phyloP scores from a whole-genome alignment of 305 asterid genomes.

The Euphrasia arctica region DNA sequence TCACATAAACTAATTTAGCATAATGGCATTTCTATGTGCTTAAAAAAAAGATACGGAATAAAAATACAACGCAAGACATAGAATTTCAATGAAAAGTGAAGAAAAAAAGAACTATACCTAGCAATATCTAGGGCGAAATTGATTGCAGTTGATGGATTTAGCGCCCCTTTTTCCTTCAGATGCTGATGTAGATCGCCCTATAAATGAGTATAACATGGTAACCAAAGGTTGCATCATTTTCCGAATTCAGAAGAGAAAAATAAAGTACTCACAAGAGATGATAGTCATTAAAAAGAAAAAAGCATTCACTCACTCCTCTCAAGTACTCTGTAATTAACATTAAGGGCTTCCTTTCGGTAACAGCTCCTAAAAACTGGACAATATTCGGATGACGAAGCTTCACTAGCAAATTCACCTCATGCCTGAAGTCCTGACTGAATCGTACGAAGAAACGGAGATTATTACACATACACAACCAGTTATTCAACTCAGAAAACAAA shows the following conservation, averaged over 20 bases:
- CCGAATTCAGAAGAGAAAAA: constrained; percentile 1
- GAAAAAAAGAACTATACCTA: constrained; percentile 44
- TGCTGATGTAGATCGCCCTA: constrained; percentile 98
- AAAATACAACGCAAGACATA: not conserved
- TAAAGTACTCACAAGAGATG: not conserved
- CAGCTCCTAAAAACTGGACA: constrained; percentile 98
- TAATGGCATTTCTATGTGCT: not conserved
- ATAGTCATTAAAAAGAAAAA: not conserved
- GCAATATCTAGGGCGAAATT: constrained; percentile 93
- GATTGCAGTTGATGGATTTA: constrained; percentile 67
- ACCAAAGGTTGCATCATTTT: constrained; percentile 15
- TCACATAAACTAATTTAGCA: constrained; percentile 24
- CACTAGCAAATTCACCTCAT: constrained; percentile 97
- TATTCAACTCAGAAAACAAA: not conserved
- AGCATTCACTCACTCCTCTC: constrained; percentile 72
- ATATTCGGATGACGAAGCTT: constrained; percentile 99
- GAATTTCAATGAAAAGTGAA: not conserved
- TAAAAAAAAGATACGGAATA: constrained; percentile 20
- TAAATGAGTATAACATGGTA: constrained; percentile 20
- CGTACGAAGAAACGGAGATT: constrained; percentile 16
- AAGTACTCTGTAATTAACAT: constrained; percentile 94
- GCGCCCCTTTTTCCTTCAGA: constrained; percentile 89
- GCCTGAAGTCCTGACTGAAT: constrained; percentile 97
- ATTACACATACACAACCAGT: no score
- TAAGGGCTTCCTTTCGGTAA: constrained; percentile 86